Evolutionary conservation across 495 filamentous ascomycete species (phyloP).

Genomic region (Hyaloscypha hepaticicola): DNA sequence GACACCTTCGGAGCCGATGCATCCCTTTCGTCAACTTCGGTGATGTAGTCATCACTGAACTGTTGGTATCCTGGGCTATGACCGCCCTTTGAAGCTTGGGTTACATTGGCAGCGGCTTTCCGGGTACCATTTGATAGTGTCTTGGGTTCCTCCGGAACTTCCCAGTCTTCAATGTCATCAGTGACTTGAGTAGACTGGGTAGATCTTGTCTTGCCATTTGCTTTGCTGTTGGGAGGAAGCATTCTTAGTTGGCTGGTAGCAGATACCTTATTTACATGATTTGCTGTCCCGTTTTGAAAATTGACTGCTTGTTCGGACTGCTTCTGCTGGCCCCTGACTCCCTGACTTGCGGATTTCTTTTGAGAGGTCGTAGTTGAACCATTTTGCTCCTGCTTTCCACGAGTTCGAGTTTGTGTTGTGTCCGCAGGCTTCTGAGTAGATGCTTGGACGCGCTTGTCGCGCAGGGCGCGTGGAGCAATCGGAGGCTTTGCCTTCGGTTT

Average conservation of each 20-base stretch:
- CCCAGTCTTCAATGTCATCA: not conserved
- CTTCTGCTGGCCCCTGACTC: not conserved
- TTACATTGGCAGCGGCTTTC: not conserved
- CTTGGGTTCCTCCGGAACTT: not conserved
- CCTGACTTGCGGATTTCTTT: not conserved
- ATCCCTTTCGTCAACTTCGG: slow-evolving; percentile 2
- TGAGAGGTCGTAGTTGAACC: not conserved
- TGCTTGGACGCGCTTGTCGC: too few species aligned
- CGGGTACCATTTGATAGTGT: not conserved
- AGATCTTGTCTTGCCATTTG: not conserved
- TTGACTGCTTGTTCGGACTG: not conserved
- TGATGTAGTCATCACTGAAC: slow-evolving; percentile 1
- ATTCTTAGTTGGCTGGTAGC: not conserved
- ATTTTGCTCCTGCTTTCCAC: not conserved
- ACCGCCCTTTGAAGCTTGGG: not conserved
- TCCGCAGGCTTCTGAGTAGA: not conserved
- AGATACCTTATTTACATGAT: not conserved
- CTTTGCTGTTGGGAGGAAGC: not conserved
- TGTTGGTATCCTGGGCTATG: not conserved
- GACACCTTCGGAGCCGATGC: slow-evolving; percentile 4
- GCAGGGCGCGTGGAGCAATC: not conserved
- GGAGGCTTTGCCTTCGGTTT: slow-evolving; percentile 4
- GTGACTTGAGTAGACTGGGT: not conserved
- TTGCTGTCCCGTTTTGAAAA: not conserved
- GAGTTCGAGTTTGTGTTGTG: not conserved